A percentile compares a stretch with the other conserved stretches of the same genome.
Conservation (phyloP, 2,329 filamentous ascomycete species). For the Fusarium equiseti region DNA sequence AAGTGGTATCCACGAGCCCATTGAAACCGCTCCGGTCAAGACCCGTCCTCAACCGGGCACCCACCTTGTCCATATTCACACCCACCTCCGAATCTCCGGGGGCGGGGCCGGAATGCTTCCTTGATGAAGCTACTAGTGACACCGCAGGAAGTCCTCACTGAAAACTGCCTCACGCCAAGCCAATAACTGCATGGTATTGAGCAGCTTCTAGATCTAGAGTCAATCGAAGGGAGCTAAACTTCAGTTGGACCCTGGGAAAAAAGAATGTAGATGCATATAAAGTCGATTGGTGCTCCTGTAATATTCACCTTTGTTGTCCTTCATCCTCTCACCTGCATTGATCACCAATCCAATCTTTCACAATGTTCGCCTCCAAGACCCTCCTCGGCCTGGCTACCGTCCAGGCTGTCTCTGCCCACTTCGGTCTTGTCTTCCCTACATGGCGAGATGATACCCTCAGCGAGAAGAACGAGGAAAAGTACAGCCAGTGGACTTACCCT, state of each 20-base stretch:
- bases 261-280: slow-evolving; percentile 31
- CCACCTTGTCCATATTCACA: slow-evolving; percentile 27
- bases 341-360: background rate
- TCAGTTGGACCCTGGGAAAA: slow-evolving; percentile 16
- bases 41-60: slow-evolving; percentile 26
- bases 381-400: slow-evolving; percentile 53
- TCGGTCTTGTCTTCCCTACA: slow-evolving; percentile 59
- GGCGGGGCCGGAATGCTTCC: slow-evolving; percentile 15
- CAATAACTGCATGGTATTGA: slow-evolving; percentile 14
- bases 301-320: background rate
- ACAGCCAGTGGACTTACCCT: slow-evolving; percentile 64
- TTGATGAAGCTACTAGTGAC: slow-evolving; percentile 8
- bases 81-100: slow-evolving; percentile 33
- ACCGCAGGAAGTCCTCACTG: slow-evolving; percentile 16
- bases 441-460: slow-evolving; percentile 64
- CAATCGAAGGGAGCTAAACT: slow-evolving; percentile 9
- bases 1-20: background rate
- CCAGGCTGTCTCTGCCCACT: slow-evolving; percentile 61
- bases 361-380: slow-evolving; percentile 50
- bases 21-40: background rate
- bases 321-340: slow-evolving; percentile 5
- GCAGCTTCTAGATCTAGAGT: slow-evolving; percentile 18
- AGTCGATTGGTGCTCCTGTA: slow-evolving; percentile 14
- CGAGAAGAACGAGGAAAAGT: slow-evolving; percentile 53
- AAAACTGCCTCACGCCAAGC: slow-evolving; percentile 42